Conservation (phyloP, 257 asterid genomes). For the Nemophila menziesii region DNA sequence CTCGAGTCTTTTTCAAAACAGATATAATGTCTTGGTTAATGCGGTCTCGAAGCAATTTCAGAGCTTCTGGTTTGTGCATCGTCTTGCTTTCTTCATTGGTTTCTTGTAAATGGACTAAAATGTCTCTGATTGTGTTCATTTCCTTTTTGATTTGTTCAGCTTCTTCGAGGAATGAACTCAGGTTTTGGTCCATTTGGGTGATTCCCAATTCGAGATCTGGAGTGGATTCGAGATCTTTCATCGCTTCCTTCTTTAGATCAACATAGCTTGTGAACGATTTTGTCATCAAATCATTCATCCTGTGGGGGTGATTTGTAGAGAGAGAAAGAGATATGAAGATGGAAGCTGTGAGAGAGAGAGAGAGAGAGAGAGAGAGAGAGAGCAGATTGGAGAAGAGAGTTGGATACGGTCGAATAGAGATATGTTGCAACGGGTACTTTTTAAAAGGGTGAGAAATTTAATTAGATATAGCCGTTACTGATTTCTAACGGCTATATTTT, state of each 20-base stretch:
- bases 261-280: conserved; percentile 91
- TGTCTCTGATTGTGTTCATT: conserved; percentile 58
- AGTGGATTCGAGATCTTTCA: conserved; percentile 38
- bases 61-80: conserved; percentile 72
- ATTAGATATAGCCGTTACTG: conserved; percentile 37
- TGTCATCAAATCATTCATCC: conserved; percentile 89
- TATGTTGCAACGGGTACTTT: conserved; percentile 10
- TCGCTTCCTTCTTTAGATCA: conserved; percentile 74
- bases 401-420: not conserved
- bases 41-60: conserved; percentile 37
- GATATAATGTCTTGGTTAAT: conserved; percentile 41
- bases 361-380: not conserved
- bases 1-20: conserved; percentile 57
- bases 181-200: conserved; percentile 44
- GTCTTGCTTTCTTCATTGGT: conserved; percentile 51
- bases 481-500: conserved; percentile 38
- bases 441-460: conserved; percentile 16
- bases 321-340: conserved; percentile 2
- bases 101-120: conserved; percentile 39
- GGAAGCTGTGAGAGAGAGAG: conserved; percentile 1
- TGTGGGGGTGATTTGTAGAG: conserved; percentile 3
- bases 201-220: conserved; percentile 45
- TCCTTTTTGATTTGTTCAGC: conserved; percentile 64
- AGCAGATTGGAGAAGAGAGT: not conserved
- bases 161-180: conserved; percentile 57